Percentiles rank a stretch among this genome's conserved stretches.
Evolutionary conservation across 805 yeast species (phyloP).

Genomic region (Ogataea saltuana): DNA sequence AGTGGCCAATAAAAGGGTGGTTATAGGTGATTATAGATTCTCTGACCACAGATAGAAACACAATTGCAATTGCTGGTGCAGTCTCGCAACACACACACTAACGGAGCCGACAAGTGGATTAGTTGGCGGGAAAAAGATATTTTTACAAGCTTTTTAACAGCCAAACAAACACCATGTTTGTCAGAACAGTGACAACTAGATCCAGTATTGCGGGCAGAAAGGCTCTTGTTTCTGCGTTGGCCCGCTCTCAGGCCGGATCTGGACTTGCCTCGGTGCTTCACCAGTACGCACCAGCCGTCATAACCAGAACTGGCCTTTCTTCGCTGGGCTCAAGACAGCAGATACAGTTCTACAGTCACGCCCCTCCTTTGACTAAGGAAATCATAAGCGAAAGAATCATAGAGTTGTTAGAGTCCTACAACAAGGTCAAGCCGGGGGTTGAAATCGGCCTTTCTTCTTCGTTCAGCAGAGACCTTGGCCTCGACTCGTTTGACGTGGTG

Average conservation of each 20-base stretch:
- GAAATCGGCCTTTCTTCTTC: slow-evolving; percentile 44
- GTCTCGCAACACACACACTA: no score
- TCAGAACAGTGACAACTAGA: background rate
- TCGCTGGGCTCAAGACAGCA: background rate
- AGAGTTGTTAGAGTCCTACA: slow-evolving; percentile 65
- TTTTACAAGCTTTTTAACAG: no score
- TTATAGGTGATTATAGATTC: background rate
- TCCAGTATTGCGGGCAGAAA: background rate
- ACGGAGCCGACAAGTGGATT: no score
- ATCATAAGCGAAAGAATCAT: slow-evolving; percentile 59
- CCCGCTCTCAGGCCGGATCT: no score
- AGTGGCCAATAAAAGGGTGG: slow-evolving; percentile 4
- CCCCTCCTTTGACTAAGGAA: slow-evolving; percentile 64
- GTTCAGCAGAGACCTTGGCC: slow-evolving; percentile 64
- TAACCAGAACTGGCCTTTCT: background rate
- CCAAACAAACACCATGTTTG: background rate
- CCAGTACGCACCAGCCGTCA: no score
- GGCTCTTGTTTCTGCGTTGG: background rate
- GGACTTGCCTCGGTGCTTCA: no score
- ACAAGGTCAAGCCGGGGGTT: slow-evolving; percentile 46
- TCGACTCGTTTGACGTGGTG: slow-evolving; percentile 71
- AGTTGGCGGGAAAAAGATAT: no score
- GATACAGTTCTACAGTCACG: slow-evolving; percentile 47
- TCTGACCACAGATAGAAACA: background rate
- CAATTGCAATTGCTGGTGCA: background rate